These are phyloP conservation scores for Aspergillus cejpii DNA, from an alignment of 2,329 filamentous ascomycete genomes.

Conservation along the genomic window DNA sequence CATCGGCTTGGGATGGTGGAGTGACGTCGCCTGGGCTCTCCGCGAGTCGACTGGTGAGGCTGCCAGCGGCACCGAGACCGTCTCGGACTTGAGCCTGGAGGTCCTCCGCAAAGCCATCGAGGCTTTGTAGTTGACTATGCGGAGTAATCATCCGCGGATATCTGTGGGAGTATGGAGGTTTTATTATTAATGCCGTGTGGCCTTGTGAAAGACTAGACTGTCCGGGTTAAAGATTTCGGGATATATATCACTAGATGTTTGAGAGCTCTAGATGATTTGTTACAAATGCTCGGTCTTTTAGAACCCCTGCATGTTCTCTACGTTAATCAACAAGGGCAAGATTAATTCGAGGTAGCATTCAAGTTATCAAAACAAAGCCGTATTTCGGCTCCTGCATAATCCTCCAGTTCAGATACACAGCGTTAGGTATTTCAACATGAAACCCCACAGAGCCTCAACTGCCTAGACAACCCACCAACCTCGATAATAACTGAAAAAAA, in stretches of 20 bases:
- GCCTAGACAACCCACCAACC: too few relatives aligned
- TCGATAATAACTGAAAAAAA: not conserved
- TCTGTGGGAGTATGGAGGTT: not conserved
- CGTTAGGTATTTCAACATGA: not conserved
- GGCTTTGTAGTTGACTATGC: conserved; percentile 37
- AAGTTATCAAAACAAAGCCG: not conserved
- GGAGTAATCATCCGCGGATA: not conserved
- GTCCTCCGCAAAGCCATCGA: conserved; percentile 54
- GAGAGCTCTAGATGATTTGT: not conserved
- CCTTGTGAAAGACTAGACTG: not conserved
- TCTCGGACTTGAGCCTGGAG: conserved; percentile 49
- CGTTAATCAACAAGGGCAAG: too few relatives aligned
- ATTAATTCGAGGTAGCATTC: not conserved
- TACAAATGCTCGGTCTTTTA: too few relatives aligned
- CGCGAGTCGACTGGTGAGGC: conserved; percentile 45
- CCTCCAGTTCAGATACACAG: not conserved
- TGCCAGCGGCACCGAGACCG: conserved; percentile 23
- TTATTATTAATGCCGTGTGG: not conserved
- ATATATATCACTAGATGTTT: not conserved
- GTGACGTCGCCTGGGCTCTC: conserved; percentile 75
- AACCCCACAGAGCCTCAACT: too few relatives aligned
- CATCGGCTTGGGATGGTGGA: conserved; percentile 77
- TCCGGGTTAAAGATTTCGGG: not conserved
- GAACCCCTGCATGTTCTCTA: too few relatives aligned
- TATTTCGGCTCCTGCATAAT: not conserved